These are phyloP conservation scores for Drosera capensis DNA, from an alignment of 148 eudicot species.

Conservation along the genomic window DNA sequence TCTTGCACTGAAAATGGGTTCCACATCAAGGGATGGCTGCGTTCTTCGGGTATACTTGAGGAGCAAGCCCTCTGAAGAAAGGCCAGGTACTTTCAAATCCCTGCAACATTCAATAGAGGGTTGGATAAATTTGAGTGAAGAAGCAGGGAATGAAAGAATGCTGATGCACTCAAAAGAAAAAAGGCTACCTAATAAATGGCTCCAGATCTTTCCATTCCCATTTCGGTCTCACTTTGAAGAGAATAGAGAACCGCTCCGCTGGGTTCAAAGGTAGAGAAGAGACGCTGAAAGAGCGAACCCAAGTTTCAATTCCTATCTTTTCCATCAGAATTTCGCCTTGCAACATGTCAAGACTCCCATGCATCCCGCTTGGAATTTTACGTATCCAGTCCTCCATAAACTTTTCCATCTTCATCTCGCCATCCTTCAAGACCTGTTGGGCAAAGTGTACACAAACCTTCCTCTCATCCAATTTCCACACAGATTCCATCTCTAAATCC, in stretches of 20 bases:
- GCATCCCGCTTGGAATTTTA: slow-evolving; percentile 63
- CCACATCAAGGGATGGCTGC: slow-evolving; percentile 62
- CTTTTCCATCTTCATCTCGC: slow-evolving; percentile 52
- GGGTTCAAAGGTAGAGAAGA: slow-evolving; percentile 72
- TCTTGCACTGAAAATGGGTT: slow-evolving; percentile 83
- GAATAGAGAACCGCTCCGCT: slow-evolving; percentile 65
- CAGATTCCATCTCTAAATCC: slow-evolving; percentile 5
- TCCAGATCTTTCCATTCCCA: slow-evolving; percentile 97
- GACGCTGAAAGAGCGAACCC: slow-evolving; percentile 59
- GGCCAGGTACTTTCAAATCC: slow-evolving; percentile 85
- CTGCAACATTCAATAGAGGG: slow-evolving; percentile 15
- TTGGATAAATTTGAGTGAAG: not conserved
- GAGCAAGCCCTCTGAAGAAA: slow-evolving; percentile 78
- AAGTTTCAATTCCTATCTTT: slow-evolving; percentile 58
- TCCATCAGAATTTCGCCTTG: slow-evolving; percentile 80
- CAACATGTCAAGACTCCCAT: slow-evolving; percentile 50
- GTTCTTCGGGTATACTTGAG: slow-evolving; percentile 91
- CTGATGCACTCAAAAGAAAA: not conserved
- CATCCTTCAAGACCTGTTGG: slow-evolving; percentile 37
- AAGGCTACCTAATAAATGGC: slow-evolving; percentile 69
- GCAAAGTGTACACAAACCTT: slow-evolving; percentile 73
- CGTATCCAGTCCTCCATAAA: slow-evolving; percentile 54
- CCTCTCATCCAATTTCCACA: slow-evolving; percentile 57
- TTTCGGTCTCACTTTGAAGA: slow-evolving; percentile 57
- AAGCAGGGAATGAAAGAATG: not conserved